Evolutionary conservation across 2,329 filamentous ascomycete genomes (phyloP).

Genomic region (Cladosporium sp.): DNA sequence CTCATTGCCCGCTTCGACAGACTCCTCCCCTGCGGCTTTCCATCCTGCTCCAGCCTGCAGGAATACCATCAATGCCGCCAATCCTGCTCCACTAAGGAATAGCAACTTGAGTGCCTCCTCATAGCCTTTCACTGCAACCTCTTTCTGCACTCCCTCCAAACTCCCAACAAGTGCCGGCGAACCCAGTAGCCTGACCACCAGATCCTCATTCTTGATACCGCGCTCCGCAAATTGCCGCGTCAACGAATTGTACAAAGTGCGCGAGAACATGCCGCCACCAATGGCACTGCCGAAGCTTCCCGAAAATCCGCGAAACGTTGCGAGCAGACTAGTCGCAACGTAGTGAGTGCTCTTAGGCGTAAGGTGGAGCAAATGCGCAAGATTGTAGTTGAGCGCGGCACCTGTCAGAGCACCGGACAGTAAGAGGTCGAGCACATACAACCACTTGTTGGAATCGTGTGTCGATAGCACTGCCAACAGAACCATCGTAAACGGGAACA

Average conservation of each 20-base stretch:
- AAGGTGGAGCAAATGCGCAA: conserved; percentile 76
- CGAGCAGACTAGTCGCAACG: conserved; percentile 71
- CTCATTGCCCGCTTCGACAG: neutral
- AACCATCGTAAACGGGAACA: conserved; percentile 64
- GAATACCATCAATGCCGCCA: conserved; percentile 52
- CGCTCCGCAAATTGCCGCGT: conserved; percentile 56
- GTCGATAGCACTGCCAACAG: conserved; percentile 58
- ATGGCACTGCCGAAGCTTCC: conserved; percentile 79
- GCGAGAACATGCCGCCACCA: conserved; percentile 72
- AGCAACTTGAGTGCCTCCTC: conserved; percentile 54
- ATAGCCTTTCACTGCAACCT: conserved; percentile 56
- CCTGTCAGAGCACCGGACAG: conserved; percentile 72
- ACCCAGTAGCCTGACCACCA: conserved; percentile 58
- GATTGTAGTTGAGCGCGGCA: conserved; percentile 73
- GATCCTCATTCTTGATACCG: conserved; percentile 42
- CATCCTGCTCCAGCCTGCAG: conserved; percentile 62
- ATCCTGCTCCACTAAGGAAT: conserved; percentile 52
- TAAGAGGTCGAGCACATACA: conserved; percentile 64
- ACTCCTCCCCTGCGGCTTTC: conserved; percentile 37
- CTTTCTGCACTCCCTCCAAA: conserved; percentile 51
- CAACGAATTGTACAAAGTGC: conserved; percentile 59
- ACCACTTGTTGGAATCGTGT: conserved; percentile 49
- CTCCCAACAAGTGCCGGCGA: conserved; percentile 57
- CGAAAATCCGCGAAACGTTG: conserved; percentile 79
- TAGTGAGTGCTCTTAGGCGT: conserved; percentile 67